A percentile compares a stretch with the other conserved stretches of the same genome.
Conservation (phyloP, 495 filamentous ascomycete species). For the Aeminium ludgeri region DNA sequence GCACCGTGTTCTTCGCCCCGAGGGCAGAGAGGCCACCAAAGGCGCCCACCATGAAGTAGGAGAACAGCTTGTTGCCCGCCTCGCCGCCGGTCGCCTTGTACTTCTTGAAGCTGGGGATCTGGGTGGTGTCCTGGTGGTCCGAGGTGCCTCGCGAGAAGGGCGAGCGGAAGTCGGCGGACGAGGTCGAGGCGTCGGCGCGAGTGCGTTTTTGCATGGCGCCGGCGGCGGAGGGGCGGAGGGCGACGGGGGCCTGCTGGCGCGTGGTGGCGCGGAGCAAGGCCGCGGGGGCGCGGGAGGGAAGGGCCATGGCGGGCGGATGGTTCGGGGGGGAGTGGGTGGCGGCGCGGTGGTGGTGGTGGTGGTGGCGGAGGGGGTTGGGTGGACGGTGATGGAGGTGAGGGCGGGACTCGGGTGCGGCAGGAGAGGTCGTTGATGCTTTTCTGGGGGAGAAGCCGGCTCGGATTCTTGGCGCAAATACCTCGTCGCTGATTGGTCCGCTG, state of each 20-base stretch:
- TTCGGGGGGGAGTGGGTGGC: constrained; percentile 6
- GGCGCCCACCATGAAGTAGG: constrained; percentile 95
- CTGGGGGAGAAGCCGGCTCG: not conserved
- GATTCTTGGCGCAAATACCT: not conserved
- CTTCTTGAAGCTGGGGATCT: constrained; percentile 78
- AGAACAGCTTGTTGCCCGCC: constrained; percentile 66
- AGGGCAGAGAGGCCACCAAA: constrained; percentile 80
- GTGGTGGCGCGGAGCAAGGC: constrained; percentile 23
- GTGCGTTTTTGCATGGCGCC: constrained; percentile 20
- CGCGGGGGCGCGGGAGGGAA: constrained; percentile 22
- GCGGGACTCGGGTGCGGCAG: not conserved
- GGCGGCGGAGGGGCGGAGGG: constrained; percentile 20
- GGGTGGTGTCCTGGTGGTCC: constrained; percentile 32
- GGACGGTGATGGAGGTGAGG: not conserved
- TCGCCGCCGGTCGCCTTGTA: constrained; percentile 54
- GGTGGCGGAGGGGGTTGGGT: not conserved
- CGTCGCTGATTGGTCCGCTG: not conserved
- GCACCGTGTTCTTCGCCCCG: constrained; percentile 90
- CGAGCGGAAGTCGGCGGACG: constrained; percentile 35
- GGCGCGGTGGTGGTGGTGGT: constrained; percentile 1
- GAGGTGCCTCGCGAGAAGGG: constrained; percentile 28
- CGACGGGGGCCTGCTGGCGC: constrained; percentile 21
- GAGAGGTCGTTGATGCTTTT: constrained; percentile 4
- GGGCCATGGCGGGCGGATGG: constrained; percentile 20
- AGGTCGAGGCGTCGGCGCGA: constrained; percentile 16